phyloP scores from a whole-genome alignment of 1,284 basidiomycete species.

The Melampsora americana region DNA sequence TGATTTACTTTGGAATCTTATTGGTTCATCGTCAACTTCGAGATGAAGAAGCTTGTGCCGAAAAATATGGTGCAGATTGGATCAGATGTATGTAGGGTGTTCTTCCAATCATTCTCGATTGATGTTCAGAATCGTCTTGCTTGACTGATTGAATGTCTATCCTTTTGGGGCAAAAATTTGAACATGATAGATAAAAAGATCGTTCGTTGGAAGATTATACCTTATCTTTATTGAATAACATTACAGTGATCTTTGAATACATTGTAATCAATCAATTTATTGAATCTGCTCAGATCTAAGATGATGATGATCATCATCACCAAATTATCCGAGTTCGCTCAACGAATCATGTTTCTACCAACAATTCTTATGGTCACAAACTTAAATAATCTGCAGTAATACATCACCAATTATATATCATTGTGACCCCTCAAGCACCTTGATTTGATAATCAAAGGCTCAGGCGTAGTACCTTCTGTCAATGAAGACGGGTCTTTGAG shows the following conservation, averaged over 20 bases:
- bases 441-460: too few species aligned
- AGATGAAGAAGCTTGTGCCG: constrained; percentile 86
- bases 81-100: constrained; percentile 22
- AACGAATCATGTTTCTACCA: too few species aligned
- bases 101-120: neutral
- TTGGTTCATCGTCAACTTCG: constrained; percentile 84
- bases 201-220: constrained; percentile 35
- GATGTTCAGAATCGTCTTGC: neutral
- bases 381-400: too few species aligned
- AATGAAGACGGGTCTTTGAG: too few species aligned
- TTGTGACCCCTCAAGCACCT: too few species aligned
- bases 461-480: too few species aligned
- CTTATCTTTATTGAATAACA: constrained; percentile 23
- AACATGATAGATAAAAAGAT: constrained; percentile 22
- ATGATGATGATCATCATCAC: too few species aligned
- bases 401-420: too few species aligned
- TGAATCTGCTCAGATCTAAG: too few species aligned
- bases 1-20: constrained; percentile 77
- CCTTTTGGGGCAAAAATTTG: neutral
- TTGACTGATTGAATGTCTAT: neutral
- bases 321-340: too few species aligned
- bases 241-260: neutral
- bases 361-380: too few species aligned
- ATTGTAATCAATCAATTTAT: too few species aligned
- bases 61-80: constrained; percentile 63